A percentile compares a stretch with the other conserved stretches of the same genome.
Evolutionary conservation across 805 yeast species (phyloP).

Genomic region (Metschnikowia vanudenii): DNA sequence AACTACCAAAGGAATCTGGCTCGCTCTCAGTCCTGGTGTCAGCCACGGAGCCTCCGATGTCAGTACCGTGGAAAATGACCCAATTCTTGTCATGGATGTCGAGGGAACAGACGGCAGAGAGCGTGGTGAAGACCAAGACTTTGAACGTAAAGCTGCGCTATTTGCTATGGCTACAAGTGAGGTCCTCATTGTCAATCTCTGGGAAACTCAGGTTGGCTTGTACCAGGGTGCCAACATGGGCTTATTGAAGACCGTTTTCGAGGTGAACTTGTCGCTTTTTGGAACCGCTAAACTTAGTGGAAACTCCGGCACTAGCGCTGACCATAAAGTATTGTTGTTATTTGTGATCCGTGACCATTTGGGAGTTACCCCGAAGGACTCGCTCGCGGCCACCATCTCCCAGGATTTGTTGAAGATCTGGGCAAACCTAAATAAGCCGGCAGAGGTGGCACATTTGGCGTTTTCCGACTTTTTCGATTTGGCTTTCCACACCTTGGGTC

Average conservation of each 20-base stretch:
- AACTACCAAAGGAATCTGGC: conserved; percentile 57
- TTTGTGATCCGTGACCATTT: conserved; percentile 92
- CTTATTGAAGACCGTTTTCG: conserved; percentile 89
- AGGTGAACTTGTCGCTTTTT: conserved; percentile 85
- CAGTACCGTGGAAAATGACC: conserved; percentile 20
- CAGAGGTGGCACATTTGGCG: conserved; percentile 50
- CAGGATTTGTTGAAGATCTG: conserved; percentile 77
- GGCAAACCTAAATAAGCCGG: conserved; percentile 74
- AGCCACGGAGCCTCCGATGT: conserved; percentile 11
- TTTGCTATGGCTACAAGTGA: conserved; percentile 93
- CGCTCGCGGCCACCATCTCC: conserved; percentile 64
- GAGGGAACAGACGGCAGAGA: conserved; percentile 99
- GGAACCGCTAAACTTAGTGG: conserved; percentile 45
- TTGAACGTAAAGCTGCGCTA: conserved; percentile 92
- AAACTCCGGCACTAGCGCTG: conserved; percentile 17
- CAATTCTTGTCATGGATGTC: conserved; percentile 87
- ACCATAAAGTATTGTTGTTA: conserved; percentile 64
- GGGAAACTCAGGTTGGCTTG: conserved; percentile 97
- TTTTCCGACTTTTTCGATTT: conserved; percentile 82
- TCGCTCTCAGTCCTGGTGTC: conserved; percentile 39
- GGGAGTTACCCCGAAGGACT: conserved; percentile 79
- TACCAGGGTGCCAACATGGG: conserved; percentile 99
- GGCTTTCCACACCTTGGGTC: conserved; percentile 77
- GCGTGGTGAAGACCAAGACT: conserved; percentile 97
- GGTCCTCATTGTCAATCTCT: conserved; percentile 83